Conservation (phyloP, 345 rosid genomes). For the Linum tenue region DNA sequence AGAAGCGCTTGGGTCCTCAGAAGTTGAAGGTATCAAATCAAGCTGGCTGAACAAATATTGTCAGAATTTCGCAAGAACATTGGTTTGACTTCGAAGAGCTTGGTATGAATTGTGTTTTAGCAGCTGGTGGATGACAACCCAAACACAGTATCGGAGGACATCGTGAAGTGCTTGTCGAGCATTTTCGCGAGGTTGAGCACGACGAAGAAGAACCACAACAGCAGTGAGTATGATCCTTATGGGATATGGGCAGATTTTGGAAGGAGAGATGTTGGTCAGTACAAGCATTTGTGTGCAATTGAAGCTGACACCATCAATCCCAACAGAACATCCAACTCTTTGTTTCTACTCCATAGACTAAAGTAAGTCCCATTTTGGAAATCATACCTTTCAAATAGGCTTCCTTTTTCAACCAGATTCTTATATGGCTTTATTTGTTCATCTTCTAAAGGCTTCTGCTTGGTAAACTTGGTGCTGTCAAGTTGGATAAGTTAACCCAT, state of each 20-base stretch:
- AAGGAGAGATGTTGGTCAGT: conserved; percentile 54
- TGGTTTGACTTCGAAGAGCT: too few relatives aligned
- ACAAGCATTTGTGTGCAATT: conserved; percentile 42
- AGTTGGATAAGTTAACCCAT: conserved; percentile 50
- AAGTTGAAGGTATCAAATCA: conserved; percentile 19
- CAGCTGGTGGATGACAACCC: conserved; percentile 26
- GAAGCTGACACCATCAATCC: conserved; percentile 42
- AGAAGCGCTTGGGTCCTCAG: conserved; percentile 36
- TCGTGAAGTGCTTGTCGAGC: conserved; percentile 52
- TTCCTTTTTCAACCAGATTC: background rate
- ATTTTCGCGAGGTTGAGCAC: conserved; percentile 56
- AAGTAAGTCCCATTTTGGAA: conserved; percentile 32
- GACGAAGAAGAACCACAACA: conserved; percentile 23
- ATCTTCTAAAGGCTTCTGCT: conserved; percentile 36
- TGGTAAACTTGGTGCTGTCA: conserved; percentile 44
- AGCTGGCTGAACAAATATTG: too few relatives aligned
- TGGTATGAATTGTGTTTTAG: too few relatives aligned
- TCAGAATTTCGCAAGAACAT: too few relatives aligned
- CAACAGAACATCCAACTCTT: conserved; percentile 38
- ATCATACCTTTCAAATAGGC: background rate
- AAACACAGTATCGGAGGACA: conserved; percentile 58
- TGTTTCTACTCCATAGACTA: conserved; percentile 53
- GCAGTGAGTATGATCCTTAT: conserved; percentile 39
- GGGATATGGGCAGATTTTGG: conserved; percentile 38
- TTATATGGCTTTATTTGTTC: background rate